Conservation (phyloP, 805 yeast genomes). For the Yamadazyma phyllophila region DNA sequence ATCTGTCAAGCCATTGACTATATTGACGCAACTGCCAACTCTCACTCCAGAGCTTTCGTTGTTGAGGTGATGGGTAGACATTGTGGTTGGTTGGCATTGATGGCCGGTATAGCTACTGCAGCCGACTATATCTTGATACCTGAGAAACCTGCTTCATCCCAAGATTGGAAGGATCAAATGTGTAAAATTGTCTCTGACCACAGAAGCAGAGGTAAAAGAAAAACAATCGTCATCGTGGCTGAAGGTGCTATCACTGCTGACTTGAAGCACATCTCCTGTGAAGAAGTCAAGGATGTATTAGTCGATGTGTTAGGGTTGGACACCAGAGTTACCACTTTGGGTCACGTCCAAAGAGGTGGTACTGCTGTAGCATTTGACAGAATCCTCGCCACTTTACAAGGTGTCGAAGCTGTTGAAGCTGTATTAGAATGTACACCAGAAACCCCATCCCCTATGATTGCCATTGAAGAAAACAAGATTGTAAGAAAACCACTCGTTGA, state of each 20-base stretch:
- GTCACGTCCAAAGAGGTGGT: slow-evolving; percentile 99
- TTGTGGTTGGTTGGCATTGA: slow-evolving; percentile 97
- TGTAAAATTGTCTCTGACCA: slow-evolving; percentile 72
- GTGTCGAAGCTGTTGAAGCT: slow-evolving; percentile 96
- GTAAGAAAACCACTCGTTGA: slow-evolving; percentile 83
- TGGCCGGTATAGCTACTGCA: slow-evolving; percentile 96
- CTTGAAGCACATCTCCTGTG: slow-evolving; percentile 75
- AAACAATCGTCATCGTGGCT: slow-evolving; percentile 94
- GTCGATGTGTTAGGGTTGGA: slow-evolving; percentile 79
- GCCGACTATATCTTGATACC: slow-evolving; percentile 95
- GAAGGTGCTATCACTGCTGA: slow-evolving; percentile 93
- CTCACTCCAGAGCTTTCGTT: slow-evolving; percentile 96
- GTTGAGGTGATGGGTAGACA: slow-evolving; percentile 99
- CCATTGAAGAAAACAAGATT: slow-evolving; percentile 82
- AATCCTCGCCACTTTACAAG: slow-evolving; percentile 88
- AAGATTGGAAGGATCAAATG: slow-evolving; percentile 80
- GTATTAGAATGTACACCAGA: slow-evolving; percentile 84
- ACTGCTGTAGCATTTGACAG: slow-evolving; percentile 96
- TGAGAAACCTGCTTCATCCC: slow-evolving; percentile 79
- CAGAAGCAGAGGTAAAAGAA: slow-evolving; percentile 84
- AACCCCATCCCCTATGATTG: slow-evolving; percentile 94
- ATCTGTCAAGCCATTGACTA: slow-evolving; percentile 93
- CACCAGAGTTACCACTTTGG: slow-evolving; percentile 91
- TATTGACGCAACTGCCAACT: slow-evolving; percentile 95
- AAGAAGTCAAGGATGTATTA: slow-evolving; percentile 77